Percentiles rank a stretch among this genome's conserved stretches.
Conservation (phyloP, 2,329 filamentous ascomycete species). For the Leptographium flavum region DNA sequence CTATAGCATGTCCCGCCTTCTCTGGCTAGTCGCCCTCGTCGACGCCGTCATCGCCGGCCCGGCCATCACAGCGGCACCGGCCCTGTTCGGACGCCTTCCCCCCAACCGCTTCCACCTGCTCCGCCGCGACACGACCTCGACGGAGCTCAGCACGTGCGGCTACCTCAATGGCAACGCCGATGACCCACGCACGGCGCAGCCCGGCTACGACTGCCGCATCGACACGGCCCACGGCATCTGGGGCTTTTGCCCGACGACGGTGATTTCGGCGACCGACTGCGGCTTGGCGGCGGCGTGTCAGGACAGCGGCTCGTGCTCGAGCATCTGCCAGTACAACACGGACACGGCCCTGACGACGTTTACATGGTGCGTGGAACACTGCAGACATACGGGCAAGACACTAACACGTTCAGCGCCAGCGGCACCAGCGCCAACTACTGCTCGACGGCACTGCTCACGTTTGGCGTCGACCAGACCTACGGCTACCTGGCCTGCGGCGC, state of each 20-base stretch:
- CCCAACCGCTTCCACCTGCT: too few relatives aligned
- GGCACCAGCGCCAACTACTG: conserved; percentile 15
- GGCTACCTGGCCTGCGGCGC: conserved; percentile 21
- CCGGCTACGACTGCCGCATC: conserved; percentile 22
- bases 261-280: conserved; percentile 22
- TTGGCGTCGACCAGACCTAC: conserved; percentile 19
- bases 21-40: background rate
- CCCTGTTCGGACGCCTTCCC: too few relatives aligned
- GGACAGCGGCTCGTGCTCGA: conserved; percentile 18
- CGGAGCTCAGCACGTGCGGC: conserved; percentile 15
- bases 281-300: conserved; percentile 22
- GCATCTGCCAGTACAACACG: conserved; percentile 18
- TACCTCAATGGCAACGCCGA: conserved; percentile 18
- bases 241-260: conserved; percentile 24
- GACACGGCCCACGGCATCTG: conserved; percentile 21
- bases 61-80: background rate
- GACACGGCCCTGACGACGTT: conserved; percentile 17
- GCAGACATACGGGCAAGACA: too few relatives aligned
- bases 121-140: background rate
- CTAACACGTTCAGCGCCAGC: background rate
- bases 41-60: background rate
- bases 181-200: conserved; percentile 17
- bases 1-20: background rate
- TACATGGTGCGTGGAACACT: conserved; percentile 23
- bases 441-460: conserved; percentile 19